These are phyloP conservation scores for Jaenimonas drosophilae DNA, from an alignment of 208 protist species.

Conservation along the genomic window DNA sequence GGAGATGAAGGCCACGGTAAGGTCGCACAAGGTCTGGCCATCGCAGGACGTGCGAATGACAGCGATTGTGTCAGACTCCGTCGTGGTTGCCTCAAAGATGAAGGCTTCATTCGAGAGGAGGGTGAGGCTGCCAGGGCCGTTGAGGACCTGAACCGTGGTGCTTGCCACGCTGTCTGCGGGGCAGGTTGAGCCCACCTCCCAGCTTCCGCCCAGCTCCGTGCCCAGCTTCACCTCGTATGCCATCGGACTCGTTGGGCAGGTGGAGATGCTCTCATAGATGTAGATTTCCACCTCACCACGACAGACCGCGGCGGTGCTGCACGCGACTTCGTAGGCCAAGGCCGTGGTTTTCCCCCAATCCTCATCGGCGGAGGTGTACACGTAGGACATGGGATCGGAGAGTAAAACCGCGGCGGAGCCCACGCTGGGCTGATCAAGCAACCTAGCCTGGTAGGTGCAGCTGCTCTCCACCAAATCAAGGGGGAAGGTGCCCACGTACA, in stretches of 20 bases:
- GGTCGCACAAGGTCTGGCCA: constrained; percentile 28
- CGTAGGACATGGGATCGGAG: constrained; percentile 19
- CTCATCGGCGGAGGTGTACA: constrained; percentile 15
- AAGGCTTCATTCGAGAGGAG: too few species aligned
- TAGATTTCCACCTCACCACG: constrained; percentile 8
- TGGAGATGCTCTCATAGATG: constrained; percentile 6
- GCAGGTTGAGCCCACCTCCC: too few species aligned
- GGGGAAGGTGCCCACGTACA: constrained; percentile 3
- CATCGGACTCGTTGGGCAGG: constrained; percentile 7
- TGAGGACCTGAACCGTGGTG: too few species aligned
- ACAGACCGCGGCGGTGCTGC: constrained; percentile 12
- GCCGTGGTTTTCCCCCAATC: constrained; percentile 6
- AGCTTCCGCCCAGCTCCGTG: too few species aligned
- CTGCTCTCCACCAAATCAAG: constrained; percentile 1
- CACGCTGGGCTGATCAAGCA: constrained; percentile 9
- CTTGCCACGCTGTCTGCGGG: too few species aligned
- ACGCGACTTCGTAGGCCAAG: constrained; percentile 16
- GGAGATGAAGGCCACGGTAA: constrained; percentile 22
- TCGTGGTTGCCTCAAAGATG: constrained; percentile 24
- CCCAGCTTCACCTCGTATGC: constrained; percentile 9
- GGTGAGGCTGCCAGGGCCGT: too few species aligned
- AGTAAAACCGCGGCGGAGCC: constrained; percentile 12
- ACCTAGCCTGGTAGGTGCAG: constrained; percentile 4
- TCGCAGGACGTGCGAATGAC: constrained; percentile 32
- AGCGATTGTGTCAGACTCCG: constrained; percentile 24